A percentile compares a stretch with the other conserved stretches of the same genome.
Conservation (phyloP, 352 stramenopile species). For the Thraustochytrium sp. region DNA sequence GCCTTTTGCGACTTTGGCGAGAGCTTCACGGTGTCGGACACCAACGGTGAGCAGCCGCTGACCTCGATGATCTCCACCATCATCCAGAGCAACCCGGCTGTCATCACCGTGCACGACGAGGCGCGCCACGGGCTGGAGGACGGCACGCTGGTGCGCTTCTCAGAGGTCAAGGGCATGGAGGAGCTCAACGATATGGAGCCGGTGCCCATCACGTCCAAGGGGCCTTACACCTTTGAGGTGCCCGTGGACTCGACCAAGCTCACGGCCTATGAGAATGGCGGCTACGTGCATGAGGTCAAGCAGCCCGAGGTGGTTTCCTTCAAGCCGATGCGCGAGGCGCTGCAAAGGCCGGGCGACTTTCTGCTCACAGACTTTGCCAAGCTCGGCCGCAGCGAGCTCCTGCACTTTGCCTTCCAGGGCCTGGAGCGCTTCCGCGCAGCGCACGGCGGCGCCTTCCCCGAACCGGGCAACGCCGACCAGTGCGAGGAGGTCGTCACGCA, state of each 20-base stretch:
- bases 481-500: constrained; percentile 76
- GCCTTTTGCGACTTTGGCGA: constrained; percentile 50
- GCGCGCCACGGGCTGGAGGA: constrained; percentile 89
- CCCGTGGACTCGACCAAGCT: constrained; percentile 66
- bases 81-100: constrained; percentile 53
- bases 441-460: constrained; percentile 67
- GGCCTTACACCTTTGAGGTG: constrained; percentile 95
- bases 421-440: constrained; percentile 73
- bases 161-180: constrained; percentile 81
- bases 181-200: constrained; percentile 62
- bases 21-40: constrained; percentile 41
- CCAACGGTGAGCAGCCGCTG: constrained; percentile 26
- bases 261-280: constrained; percentile 63
- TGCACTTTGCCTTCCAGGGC: constrained; percentile 79
- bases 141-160: constrained; percentile 91
- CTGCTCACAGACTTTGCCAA: constrained; percentile 97
- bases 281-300: constrained; percentile 91
- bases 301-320: constrained; percentile 86
- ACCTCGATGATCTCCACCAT: neutral
- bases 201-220: constrained; percentile 65
- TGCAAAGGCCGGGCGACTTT: constrained; percentile 84
- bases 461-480: constrained; percentile 72
- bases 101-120: constrained; percentile 96
- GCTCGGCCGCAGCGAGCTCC: constrained; percentile 77
- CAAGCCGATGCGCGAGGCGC: constrained; percentile 71